Conservation (phyloP, 139 green algal genomes). For the Zygnema circumcarinatum region DNA sequence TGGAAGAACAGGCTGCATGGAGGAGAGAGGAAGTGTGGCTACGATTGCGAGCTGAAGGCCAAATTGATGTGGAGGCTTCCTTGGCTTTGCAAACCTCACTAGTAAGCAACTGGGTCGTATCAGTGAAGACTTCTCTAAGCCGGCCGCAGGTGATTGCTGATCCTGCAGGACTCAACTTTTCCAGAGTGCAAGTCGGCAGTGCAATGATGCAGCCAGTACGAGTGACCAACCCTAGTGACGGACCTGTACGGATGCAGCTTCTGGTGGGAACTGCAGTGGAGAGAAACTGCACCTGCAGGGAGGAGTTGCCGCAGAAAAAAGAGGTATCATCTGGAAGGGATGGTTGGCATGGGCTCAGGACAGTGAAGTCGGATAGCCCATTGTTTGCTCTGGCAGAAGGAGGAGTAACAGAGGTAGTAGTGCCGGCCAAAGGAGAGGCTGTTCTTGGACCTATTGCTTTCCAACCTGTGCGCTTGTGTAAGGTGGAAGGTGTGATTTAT, state of each 20-base stretch:
- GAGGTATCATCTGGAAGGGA: neutral
- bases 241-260: neutral
- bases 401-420: neutral
- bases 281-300: neutral
- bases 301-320: neutral
- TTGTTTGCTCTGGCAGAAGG: neutral
- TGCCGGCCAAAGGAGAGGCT: conserved; percentile 18
- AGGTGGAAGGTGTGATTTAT: conserved; percentile 18
- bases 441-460: conserved; percentile 31
- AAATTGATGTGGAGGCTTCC: neutral
- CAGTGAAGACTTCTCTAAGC: conserved; percentile 18
- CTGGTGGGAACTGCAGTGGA: neutral
- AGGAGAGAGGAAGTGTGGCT: conserved; percentile 1
- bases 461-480: neutral
- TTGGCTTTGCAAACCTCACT: neutral
- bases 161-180: neutral
- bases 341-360: neutral
- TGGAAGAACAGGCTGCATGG: neutral
- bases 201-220: neutral
- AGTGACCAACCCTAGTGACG: neutral
- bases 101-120: neutral
- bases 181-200: neutral
- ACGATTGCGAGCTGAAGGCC: neutral
- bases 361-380: neutral
- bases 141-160: neutral